phyloP scores from a whole-genome alignment of 78 protist species.

The Dictyostelium capitatum region DNA sequence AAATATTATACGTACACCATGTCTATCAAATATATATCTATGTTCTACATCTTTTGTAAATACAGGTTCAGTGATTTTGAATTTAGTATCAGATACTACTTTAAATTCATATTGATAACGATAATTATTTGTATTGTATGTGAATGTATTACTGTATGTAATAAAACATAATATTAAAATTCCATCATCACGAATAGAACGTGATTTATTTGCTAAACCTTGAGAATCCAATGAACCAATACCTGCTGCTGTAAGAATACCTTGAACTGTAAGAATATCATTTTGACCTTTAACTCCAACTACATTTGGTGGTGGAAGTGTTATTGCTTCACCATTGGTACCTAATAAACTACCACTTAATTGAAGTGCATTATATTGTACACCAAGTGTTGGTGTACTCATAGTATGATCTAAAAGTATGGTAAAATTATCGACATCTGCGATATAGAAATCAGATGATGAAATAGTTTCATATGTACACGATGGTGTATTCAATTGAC shows the following conservation, averaged over 20 bases:
- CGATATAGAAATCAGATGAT: conserved; percentile 23
- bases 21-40: conserved; percentile 60
- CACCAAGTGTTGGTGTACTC: conserved; percentile 37
- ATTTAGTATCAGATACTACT: conserved; percentile 54
- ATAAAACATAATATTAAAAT: conserved; percentile 44
- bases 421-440: conserved; percentile 55
- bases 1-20: conserved; percentile 68
- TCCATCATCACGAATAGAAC: conserved; percentile 68
- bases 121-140: conserved; percentile 52
- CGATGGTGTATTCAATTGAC: conserved; percentile 4
- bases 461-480: not conserved
- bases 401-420: conserved; percentile 62
- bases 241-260: conserved; percentile 51
- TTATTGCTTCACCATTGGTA: conserved; percentile 4
- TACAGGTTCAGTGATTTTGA: conserved; percentile 57
- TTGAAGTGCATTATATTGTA: conserved; percentile 60
- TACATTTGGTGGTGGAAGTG: conserved; percentile 28
- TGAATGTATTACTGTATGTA: conserved; percentile 45
- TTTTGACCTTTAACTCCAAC: conserved; percentile 37
- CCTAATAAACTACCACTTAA: conserved; percentile 10
- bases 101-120: conserved; percentile 49
- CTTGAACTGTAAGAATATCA: conserved; percentile 55
- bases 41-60: conserved; percentile 13
- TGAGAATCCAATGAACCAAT: conserved; percentile 29
- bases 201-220: conserved; percentile 25